A percentile compares a stretch with the other conserved stretches of the same genome.
Conservation (phyloP, 495 filamentous ascomycete species). For the Tuber magnatum region DNA sequence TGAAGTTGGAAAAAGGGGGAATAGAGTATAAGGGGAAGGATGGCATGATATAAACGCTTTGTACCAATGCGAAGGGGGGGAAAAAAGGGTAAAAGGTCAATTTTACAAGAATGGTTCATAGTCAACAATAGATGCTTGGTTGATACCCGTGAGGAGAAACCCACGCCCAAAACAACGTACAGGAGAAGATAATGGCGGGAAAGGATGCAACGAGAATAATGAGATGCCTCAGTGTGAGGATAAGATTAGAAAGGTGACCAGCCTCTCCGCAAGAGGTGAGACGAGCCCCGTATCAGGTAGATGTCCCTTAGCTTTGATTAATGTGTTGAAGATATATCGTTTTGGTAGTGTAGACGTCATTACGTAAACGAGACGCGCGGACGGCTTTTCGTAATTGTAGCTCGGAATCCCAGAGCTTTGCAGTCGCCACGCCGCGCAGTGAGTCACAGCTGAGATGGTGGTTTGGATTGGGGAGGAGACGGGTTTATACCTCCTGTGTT, state of each 20-base stretch:
- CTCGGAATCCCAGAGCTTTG: constrained; percentile 17
- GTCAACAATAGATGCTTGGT: constrained; percentile 21
- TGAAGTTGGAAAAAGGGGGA: background rate
- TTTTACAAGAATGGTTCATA: constrained; percentile 32
- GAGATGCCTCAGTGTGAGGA: background rate
- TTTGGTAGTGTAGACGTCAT: constrained; percentile 12
- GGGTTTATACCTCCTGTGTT: constrained; percentile 16
- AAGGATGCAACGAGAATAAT: constrained; percentile 28
- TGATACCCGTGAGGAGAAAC: background rate
- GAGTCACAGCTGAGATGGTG: constrained; percentile 29
- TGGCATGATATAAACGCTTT: background rate
- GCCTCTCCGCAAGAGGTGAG: background rate
- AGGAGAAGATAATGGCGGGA: constrained; percentile 12
- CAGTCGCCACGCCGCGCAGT: constrained; percentile 6
- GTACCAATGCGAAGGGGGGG: background rate
- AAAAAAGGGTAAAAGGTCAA: constrained; percentile 17
- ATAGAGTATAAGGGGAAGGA: constrained; percentile 6
- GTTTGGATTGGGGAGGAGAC: constrained; percentile 17
- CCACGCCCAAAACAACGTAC: constrained; percentile 19
- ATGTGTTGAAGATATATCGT: constrained; percentile 9
- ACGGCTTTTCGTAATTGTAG: constrained; percentile 14
- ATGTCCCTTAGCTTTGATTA: constrained; percentile 21
- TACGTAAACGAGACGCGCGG: constrained; percentile 16
- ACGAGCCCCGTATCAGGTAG: constrained; percentile 8
- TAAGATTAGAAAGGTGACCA: background rate